phyloP scores from a whole-genome alignment of 352 stramenopile species.

The Pythium sp. region DNA sequence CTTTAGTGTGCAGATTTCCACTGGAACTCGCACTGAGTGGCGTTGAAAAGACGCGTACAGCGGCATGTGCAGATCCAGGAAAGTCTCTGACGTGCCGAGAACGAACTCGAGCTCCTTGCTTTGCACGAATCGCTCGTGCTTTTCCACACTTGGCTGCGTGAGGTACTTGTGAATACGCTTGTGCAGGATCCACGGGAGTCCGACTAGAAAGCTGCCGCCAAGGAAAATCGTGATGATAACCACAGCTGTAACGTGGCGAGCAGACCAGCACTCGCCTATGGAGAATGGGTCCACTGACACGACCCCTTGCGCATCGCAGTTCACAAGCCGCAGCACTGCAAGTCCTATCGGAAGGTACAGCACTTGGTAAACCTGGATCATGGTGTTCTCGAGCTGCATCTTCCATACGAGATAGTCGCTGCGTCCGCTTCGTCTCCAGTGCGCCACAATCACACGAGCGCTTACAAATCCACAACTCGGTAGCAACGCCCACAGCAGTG shows the following conservation, averaged over 20 bases:
- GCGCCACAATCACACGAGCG: slow-evolving; percentile 5
- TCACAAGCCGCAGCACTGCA: slow-evolving; percentile 52
- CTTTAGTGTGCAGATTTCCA: slow-evolving; percentile 47
- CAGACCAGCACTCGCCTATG: slow-evolving; percentile 28
- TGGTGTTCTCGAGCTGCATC: slow-evolving; percentile 38
- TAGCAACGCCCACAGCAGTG: slow-evolving; percentile 33
- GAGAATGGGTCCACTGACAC: slow-evolving; percentile 47
- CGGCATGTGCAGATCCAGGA: slow-evolving; percentile 57
- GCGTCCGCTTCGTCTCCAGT: slow-evolving; percentile 21
- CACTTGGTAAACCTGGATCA: slow-evolving; percentile 45
- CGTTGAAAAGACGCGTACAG: slow-evolving; percentile 46
- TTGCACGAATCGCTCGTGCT: slow-evolving; percentile 49
- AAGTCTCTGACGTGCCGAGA: slow-evolving; percentile 49
- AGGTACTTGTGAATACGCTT: slow-evolving; percentile 30
- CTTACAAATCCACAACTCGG: slow-evolving; percentile 19
- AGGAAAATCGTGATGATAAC: slow-evolving; percentile 29
- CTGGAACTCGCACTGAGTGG: slow-evolving; percentile 26
- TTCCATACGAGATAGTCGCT: slow-evolving; percentile 27
- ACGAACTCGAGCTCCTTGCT: slow-evolving; percentile 58
- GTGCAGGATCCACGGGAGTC: slow-evolving; percentile 38
- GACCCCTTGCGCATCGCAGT: slow-evolving; percentile 37
- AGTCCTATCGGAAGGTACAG: slow-evolving; percentile 63
- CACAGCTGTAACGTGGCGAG: slow-evolving; percentile 29
- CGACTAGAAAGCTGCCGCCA: slow-evolving; percentile 44
- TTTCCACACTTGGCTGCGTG: slow-evolving; percentile 23